Evolutionary conservation across 345 rosid species (phyloP).

Genomic region (Luvunga scandens): DNA sequence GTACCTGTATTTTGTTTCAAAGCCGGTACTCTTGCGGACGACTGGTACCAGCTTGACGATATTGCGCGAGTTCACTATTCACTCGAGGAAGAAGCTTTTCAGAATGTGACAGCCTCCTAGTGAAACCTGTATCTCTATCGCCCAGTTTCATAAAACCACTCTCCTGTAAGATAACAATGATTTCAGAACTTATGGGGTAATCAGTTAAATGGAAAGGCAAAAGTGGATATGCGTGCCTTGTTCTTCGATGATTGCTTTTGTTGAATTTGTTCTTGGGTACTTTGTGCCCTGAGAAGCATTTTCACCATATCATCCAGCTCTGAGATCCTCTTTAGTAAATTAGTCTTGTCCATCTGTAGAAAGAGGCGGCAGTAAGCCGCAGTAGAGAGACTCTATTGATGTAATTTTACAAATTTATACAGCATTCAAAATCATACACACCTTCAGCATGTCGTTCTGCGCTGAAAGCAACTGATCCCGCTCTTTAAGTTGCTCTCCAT

Average conservation of each 20-base stretch:
- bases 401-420: not conserved
- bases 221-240: constrained; percentile 27
- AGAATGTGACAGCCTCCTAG: constrained; percentile 40
- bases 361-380: not conserved
- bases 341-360: constrained; percentile 68
- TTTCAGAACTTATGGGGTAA: not conserved
- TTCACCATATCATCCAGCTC: constrained; percentile 69
- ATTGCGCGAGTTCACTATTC: constrained; percentile 53
- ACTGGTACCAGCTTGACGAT: constrained; percentile 35
- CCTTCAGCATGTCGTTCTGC: constrained; percentile 88
- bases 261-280: constrained; percentile 35
- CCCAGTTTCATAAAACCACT: constrained; percentile 29
- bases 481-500: constrained; percentile 68
- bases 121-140: constrained; percentile 28
- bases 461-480: constrained; percentile 74
- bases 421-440: constrained; percentile 15
- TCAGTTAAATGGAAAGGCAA: not conserved
- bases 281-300: constrained; percentile 37
- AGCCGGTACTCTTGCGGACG: constrained; percentile 35
- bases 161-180: constrained; percentile 39
- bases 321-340: constrained; percentile 58
- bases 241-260: constrained; percentile 31
- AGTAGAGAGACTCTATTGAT: not conserved
- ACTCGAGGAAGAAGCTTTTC: constrained; percentile 55
- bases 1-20: constrained; percentile 35